Base-by-base conservation (phyloP, 345 rosid species). In the Microcos paniculata region DNA sequence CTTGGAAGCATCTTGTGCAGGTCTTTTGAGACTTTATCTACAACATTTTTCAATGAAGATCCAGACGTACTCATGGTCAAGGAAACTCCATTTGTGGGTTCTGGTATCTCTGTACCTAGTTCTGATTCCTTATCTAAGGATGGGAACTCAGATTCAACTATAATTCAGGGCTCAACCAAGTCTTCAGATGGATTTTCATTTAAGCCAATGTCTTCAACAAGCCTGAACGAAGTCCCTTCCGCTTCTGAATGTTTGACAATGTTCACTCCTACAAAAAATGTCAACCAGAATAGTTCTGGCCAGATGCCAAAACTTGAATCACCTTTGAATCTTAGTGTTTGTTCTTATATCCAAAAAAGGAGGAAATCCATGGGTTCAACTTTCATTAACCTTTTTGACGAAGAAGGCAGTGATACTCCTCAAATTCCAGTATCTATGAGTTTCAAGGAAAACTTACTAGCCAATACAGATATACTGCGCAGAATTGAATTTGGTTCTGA, bases 301-400 rank as follows among this genome's bases (percentile, higher is more conserved):
- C 18, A 73, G 81, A 80, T 66, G 66, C 75, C 78, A 57, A 92
- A 87, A 81, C 77, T 51, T 68, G 95, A 91, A 66, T 85, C 87
- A 58, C 75, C 92, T 80, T 72, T 79, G 73, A 82, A 82, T 83
- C 62, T 42, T 40, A 95, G 99, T 75, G 92, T 83, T 76, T 91
- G 87, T 83, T 95, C 96, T 71, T 92, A 81, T 73, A 78, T 80
- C 70, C 83, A 81, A 75, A 93, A 91, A 80, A 85, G 89, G 80
- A 86, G 90, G 86, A 87, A 80, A 82, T 74, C 74, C 62, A 67
- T 79, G 18, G 73, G 71, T 83, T 84, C 82, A 42, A 84, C 88
- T 56, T 72, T 82, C 62, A 74, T 82, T 67, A 78, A 79, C 77
- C 85, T 85, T 62, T 57, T 33, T 75, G 79, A 68, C 24, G 86